Base-by-base conservation (phyloP, 148 eudicot species). In the Euryodendron excelsum region DNA sequence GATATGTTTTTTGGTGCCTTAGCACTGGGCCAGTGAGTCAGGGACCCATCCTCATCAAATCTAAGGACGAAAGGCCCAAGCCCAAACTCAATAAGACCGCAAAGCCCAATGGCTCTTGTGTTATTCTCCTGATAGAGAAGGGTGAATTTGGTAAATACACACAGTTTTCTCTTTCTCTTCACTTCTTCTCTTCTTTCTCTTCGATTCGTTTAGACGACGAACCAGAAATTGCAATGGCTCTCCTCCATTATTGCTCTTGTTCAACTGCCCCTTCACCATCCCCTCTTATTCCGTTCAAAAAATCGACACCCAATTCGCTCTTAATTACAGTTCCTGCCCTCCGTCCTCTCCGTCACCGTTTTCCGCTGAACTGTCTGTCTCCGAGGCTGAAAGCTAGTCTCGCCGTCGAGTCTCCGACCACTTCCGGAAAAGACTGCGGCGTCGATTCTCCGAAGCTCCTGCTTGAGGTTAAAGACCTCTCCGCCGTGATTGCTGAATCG, bases 401-500 rank as follows among this genome's bases (percentile, higher is more conserved):
- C 39, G 77, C 93, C 55, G 77, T 87, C 27, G 87, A 91, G 59
- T 75, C 96, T 11, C 77, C 96, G 37, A 14, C 89, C 7, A 47
- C 68, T 28, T 76, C 92, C 72, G 80, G 67, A 1, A 21, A 63
- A n/a, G 72, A 58, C 62, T 80, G 63, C 15, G 79, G 75, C n/a
- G 81, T 77, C 5, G 71, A 79, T 6, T 79, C 82, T 0, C 85
- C 85, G 63, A 88, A 90, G 85, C 84, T 90, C 37, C 85, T 96
- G 2, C 84, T 96, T 0, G 88, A 96, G 83, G 99, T 93, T 36
- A 91, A 82, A 70, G 92, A 90, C 74, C 90, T 96, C 30, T 80
- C 89, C 7, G 99, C 99, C 14, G 95, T 91, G 20, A 90, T 93
- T 71, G 65, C 86, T n/a, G 92, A 90, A 50, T 79, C 97, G 17